Base-by-base conservation (phyloP, 2,329 filamentous ascomycete species). In the Aquanectria penicillioides region DNA sequence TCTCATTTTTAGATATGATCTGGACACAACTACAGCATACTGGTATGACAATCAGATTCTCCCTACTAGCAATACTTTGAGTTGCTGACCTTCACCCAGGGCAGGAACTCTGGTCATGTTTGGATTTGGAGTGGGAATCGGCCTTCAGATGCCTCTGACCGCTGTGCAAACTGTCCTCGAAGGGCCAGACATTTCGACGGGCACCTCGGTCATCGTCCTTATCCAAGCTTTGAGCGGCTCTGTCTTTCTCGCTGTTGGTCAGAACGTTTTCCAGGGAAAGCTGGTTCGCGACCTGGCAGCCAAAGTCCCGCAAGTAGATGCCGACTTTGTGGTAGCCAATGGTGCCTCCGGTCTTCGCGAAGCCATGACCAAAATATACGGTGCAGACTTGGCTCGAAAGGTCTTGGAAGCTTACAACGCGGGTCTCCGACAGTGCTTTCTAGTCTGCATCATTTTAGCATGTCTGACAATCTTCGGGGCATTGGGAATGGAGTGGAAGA, bases 201-300 rank as follows among this genome's bases (percentile, higher is more conserved):
- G 46, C 17, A 65, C 57, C 7, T 61, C 57, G 11, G n/a, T 61
- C 9, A 38, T 65, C 15, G 52, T 61, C 28, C 29, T 56, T 12
- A 48, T 51, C 3, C 63, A 67, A 17, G 38, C 59, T 2, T 41
- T 67, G 3, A 64, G 61, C 17, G 65, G 58, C 22, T 51, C 51
- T 4, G 25, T 63, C 20, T 62, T 65, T 23, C 49, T 65, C n/a
- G 53, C 56, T 11, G 46, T 67, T 23, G 58, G 63, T 9, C 50
- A 62, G 13, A 54, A 50, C 15, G 53, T 69, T 13, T 64, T 67
- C 33, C 61, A 63, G 12, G 31, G 47, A 12, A 46, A 58, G 15
- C 51, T 67, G n/a, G 15, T 61, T 10, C 18, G 33, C 25, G 22
- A 47, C 13, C n/a, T 61, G n/a, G 18, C 28, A 15, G 18, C 5